Evolutionary conservation across 2,329 filamentous ascomycete species (phyloP).

Genomic region (Aspergillaceae sp.): DNA sequence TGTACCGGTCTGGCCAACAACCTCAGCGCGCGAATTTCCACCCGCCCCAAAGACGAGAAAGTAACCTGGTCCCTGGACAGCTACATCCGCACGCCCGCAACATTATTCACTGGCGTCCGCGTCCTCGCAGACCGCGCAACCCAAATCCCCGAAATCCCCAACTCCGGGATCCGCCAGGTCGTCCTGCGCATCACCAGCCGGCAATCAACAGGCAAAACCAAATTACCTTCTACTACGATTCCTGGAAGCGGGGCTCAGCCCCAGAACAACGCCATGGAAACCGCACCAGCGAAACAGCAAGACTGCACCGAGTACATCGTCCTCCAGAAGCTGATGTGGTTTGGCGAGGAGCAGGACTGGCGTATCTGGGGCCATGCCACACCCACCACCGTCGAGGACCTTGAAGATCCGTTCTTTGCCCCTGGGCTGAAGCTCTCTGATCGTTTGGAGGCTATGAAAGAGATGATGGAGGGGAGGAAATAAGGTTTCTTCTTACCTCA

Average conservation of each 20-base stretch:
- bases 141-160: conserved; percentile 29
- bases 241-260: neutral
- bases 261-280: conserved; percentile 2
- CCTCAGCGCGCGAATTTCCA: conserved; percentile 26
- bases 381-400: conserved; percentile 33
- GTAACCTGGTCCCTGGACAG: conserved; percentile 31
- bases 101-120: conserved; percentile 29
- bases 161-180: conserved; percentile 34
- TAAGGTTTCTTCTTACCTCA: neutral
- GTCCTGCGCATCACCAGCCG: conserved; percentile 31
- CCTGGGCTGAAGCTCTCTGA: conserved; percentile 27
- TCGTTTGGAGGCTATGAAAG: conserved; percentile 25
- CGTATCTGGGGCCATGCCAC: conserved; percentile 43
- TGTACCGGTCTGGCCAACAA: conserved; percentile 30
- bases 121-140: conserved; percentile 36
- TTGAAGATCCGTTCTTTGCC: conserved; percentile 30
- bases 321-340: conserved; percentile 38
- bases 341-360: conserved; percentile 38
- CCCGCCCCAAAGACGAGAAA: conserved; percentile 22
- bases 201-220: conserved; percentile 26
- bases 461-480: conserved; percentile 9
- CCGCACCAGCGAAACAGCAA: conserved; percentile 27
- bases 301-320: conserved; percentile 44
- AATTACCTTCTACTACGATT: neutral
- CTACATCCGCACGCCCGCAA: conserved; percentile 28